Conservation (phyloP, 2,329 filamentous ascomycete genomes). For the Escovopsis sp. region DNA sequence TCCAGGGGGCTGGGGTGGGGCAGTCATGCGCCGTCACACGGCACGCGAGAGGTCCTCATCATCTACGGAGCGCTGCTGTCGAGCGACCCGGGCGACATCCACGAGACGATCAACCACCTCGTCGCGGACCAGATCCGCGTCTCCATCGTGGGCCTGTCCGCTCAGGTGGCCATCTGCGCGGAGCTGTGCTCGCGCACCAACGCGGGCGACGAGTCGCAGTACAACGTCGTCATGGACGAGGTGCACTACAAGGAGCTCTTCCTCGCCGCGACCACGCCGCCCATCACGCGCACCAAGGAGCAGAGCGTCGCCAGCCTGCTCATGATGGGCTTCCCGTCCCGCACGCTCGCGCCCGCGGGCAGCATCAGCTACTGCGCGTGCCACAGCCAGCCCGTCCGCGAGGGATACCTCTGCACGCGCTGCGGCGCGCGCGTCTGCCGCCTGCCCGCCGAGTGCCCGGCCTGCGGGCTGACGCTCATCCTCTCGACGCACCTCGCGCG, state of each 20-base stretch:
- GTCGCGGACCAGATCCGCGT: constrained; percentile 75
- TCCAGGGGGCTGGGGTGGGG: constrained; percentile 4
- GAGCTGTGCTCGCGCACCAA: constrained; percentile 86
- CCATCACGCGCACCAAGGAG: constrained; percentile 55
- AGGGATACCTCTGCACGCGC: constrained; percentile 82
- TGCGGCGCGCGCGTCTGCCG: constrained; percentile 82
- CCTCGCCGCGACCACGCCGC: constrained; percentile 77
- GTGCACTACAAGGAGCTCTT: constrained; percentile 76
- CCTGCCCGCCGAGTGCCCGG: constrained; percentile 79
- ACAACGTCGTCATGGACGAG: constrained; percentile 68
- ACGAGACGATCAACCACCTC: constrained; percentile 70
- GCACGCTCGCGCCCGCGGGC: constrained; percentile 54
- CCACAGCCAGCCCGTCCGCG: constrained; percentile 65
- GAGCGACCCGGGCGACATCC: constrained; percentile 88
- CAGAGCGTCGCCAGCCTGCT: constrained; percentile 52
- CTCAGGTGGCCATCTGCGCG: constrained; percentile 81
- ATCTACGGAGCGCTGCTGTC: constrained; percentile 84
- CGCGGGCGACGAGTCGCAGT: constrained; percentile 57
- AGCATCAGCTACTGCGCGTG: constrained; percentile 74
- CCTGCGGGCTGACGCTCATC: constrained; percentile 82
- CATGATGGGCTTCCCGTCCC: constrained; percentile 96
- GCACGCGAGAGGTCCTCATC: constrained; percentile 82
- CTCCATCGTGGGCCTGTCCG: constrained; percentile 77
- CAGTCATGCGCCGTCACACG: constrained; percentile 80
- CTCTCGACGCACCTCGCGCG: constrained; percentile 83